Conservation (phyloP, 78 protist genomes). For the Bigelowiella natans region DNA sequence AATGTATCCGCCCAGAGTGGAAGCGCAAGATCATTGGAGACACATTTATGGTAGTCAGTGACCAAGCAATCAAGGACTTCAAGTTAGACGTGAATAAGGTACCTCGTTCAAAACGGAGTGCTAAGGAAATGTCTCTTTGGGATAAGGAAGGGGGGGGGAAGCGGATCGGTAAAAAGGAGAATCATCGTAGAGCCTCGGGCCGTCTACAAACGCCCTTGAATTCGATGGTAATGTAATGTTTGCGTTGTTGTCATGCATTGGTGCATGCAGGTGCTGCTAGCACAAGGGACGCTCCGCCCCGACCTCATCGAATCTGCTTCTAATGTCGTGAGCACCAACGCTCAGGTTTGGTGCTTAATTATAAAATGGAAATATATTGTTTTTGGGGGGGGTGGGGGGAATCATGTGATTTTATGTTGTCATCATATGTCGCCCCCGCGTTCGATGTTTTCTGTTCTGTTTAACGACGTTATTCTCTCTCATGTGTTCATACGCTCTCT, state of each 20-base stretch:
- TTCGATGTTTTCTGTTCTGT: too few species aligned
- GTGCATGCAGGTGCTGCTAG: slow-evolving; percentile 43
- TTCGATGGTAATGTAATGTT: not conserved
- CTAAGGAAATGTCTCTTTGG: too few species aligned
- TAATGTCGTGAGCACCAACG: slow-evolving; percentile 31
- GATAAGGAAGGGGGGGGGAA: too few species aligned
- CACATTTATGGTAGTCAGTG: slow-evolving; percentile 63
- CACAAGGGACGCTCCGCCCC: slow-evolving; percentile 88
- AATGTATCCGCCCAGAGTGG: slow-evolving; percentile 56
- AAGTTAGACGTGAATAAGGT: slow-evolving; percentile 2
- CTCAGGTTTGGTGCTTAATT: too few species aligned
- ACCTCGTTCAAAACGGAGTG: not conserved
- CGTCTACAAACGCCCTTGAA: not conserved
- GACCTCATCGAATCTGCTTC: slow-evolving; percentile 86
- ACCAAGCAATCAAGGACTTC: not conserved
- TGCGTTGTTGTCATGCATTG: slow-evolving; percentile 23
- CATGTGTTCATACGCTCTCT: too few species aligned
- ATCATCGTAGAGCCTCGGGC: too few species aligned
- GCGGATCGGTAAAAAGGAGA: too few species aligned
- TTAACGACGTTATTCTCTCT: too few species aligned
- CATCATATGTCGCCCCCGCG: too few species aligned
- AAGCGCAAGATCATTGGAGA: slow-evolving; percentile 91
- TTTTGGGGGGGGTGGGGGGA: too few species aligned
- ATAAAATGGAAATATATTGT: too few species aligned
- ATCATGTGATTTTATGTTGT: too few species aligned